Evolutionary conservation across 2,329 filamentous ascomycete species (phyloP), one percentile per base, ranked within the genome.

Genomic region (Botrytis galanthina): DNA sequence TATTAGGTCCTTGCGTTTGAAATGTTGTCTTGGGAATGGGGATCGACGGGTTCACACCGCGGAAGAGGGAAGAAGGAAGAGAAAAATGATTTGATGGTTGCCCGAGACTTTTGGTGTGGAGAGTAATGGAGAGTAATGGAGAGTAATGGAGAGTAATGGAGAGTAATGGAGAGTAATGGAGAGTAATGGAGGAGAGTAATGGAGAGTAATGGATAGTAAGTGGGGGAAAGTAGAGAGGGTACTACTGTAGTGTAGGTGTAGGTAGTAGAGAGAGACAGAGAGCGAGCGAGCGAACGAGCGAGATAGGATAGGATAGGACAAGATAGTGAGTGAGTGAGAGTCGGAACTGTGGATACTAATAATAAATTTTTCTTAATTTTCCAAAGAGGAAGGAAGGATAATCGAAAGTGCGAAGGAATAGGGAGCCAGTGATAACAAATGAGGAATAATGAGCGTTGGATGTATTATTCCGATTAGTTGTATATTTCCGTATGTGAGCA

Each of bases 31-130:
- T 32, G 22, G 35, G 44, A 51, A 32, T 72, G 60, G 46, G 37
- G 70, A 72, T 72, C 70, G 69, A 62, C 69, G 37, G 57, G n/a
- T 61, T 48, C n/a, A 70, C 68, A 32, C 70, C 70, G 70, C 60
- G 46, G 60, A 72, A 54, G 46, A 44, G 66, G 44, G 44, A 68
- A 57, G 26, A n/a, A 42, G 20, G 63, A 66, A 37, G 62, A 12
- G 29, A 29, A 37, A 68, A 39, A 29, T 57, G 66, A 57, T 69
- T 69, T 59, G 66, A 68, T 42, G 64, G 7, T 67, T 39, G 64
- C 64, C 35, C 46, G 35, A 67, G 64, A 67, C 64, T 48, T 54
- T 37, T 54, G 26, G n/a, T 57, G 66, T 68, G 66, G 48, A 32
- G 57, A 68, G 60, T 39, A 62, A 20, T n/a, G n/a, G n/a, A n/a